A percentile compares a stretch with the other conserved stretches of the same genome.
Evolutionary conservation across 371 early-diverging fungal species (phyloP).

Genomic region (Rhizopus sp.): DNA sequence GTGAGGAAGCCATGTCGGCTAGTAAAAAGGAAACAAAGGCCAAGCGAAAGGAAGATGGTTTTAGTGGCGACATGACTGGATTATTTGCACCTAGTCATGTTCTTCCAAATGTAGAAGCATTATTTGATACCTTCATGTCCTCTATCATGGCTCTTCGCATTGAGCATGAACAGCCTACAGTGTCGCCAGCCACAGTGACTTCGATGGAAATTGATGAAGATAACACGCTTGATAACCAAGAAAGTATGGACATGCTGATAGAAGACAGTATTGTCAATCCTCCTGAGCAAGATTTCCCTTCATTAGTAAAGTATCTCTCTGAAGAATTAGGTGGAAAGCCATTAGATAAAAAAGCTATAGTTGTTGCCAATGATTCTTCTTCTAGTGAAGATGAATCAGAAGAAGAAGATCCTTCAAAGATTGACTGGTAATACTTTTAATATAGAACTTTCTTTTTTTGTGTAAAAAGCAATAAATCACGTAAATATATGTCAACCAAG

Average conservation of each 20-base stretch:
- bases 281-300: constrained; percentile 20
- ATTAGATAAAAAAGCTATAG: constrained; percentile 33
- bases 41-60: constrained; percentile 23
- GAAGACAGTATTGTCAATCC: constrained; percentile 11
- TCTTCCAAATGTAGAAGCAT: constrained; percentile 37
- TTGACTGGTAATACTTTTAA: constrained; percentile 34
- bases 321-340: constrained; percentile 17
- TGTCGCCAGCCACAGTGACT: background rate
- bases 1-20: constrained; percentile 31
- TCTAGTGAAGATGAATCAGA: constrained; percentile 32
- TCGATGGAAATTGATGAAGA: constrained; percentile 22
- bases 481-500: background rate
- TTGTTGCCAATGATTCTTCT: constrained; percentile 23
- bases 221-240: background rate
- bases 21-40: constrained; percentile 15
- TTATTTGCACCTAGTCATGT: constrained; percentile 50
- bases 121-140: constrained; percentile 50
- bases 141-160: constrained; percentile 42
- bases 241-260: background rate
- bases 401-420: constrained; percentile 43
- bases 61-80: constrained; percentile 11
- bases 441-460: background rate
- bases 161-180: constrained; percentile 3
- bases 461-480: background rate
- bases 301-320: constrained; percentile 18